A percentile compares a stretch with the other conserved stretches of the same genome.
Conservation (phyloP, 23 red algal species). For the Cyanidiococcus yangmingshanensis region DNA sequence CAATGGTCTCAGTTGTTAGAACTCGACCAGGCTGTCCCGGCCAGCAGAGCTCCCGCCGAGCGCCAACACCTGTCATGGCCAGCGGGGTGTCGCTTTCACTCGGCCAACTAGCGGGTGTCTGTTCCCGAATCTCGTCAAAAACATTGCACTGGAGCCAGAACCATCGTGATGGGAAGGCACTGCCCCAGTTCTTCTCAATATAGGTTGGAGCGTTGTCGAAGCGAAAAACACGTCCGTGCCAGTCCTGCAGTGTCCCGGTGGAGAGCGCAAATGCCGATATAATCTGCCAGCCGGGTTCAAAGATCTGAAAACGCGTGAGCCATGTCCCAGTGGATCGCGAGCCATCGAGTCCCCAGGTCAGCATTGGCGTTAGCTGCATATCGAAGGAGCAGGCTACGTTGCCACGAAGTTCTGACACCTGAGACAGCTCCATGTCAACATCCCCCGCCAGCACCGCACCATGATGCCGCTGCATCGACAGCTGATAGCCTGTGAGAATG, state of each 20-base stretch:
- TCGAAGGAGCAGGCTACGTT: slow-evolving; percentile 11
- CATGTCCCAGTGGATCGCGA: slow-evolving; percentile 49
- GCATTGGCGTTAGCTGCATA: not conserved
- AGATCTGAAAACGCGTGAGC: slow-evolving; percentile 45
- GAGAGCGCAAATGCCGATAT: slow-evolving; percentile 39
- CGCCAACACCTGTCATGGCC: not conserved
- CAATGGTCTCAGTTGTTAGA: not conserved
- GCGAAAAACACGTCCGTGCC: slow-evolving; percentile 8
- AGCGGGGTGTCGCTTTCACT: not conserved
- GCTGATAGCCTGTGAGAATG: slow-evolving; percentile 11
- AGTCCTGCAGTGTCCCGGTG: slow-evolving; percentile 1
- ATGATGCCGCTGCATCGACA: not conserved
- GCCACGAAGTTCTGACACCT: not conserved
- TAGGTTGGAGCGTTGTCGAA: slow-evolving; percentile 32
- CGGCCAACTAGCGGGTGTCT: not conserved
- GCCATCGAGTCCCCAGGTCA: slow-evolving; percentile 24
- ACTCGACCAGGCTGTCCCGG: not conserved
- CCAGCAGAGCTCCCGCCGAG: not conserved
- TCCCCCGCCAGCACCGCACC: not conserved
- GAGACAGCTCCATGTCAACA: not conserved
- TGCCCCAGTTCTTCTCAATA: slow-evolving; percentile 96
- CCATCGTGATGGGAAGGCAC: slow-evolving; percentile 60
- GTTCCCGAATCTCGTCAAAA: slow-evolving; percentile 17
- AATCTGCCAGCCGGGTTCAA: slow-evolving; percentile 94
- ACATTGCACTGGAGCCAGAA: slow-evolving; percentile 74